These are phyloP conservation scores for Eremochloa ophiuroides DNA, from an alignment of 176 grass and related monocot genomes.

Conservation along the genomic window DNA sequence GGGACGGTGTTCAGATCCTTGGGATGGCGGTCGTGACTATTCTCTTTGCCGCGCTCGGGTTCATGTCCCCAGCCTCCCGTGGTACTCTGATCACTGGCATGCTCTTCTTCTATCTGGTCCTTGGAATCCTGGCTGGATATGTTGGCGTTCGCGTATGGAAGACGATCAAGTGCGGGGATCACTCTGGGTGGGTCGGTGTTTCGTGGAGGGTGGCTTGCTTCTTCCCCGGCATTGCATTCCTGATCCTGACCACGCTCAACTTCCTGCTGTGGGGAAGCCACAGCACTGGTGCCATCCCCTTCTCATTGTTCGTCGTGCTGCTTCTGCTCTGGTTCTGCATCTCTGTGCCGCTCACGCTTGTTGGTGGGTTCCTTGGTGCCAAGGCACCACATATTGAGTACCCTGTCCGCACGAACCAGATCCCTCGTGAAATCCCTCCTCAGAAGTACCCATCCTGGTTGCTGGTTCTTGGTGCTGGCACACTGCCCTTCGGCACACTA, in stretches of 20 bases:
- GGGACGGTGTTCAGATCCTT: slow-evolving; percentile 77
- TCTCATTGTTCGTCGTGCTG: slow-evolving; percentile 60
- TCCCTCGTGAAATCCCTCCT: slow-evolving; percentile 69
- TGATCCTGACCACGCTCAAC: slow-evolving; percentile 78
- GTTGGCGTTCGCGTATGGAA: slow-evolving; percentile 61
- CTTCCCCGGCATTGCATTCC: slow-evolving; percentile 79
- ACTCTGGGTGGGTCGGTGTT: slow-evolving; percentile 61
- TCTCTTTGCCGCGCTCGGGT: slow-evolving; percentile 67
- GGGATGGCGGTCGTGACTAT: slow-evolving; percentile 78
- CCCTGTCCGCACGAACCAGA: slow-evolving; percentile 78
- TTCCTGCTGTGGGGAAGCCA: slow-evolving; percentile 85
- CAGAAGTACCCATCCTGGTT: slow-evolving; percentile 82
- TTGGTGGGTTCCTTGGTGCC: slow-evolving; percentile 67
- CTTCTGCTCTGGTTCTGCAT: slow-evolving; percentile 82
- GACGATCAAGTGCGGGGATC: slow-evolving; percentile 66
- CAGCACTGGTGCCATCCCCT: slow-evolving; percentile 70
- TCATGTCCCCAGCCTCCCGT: slow-evolving; percentile 76
- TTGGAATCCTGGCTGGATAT: slow-evolving; percentile 71
- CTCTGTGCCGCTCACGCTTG: slow-evolving; percentile 66
- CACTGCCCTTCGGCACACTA: slow-evolving; percentile 70
- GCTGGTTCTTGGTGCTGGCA: slow-evolving; percentile 73
- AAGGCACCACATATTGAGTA: slow-evolving; percentile 74
- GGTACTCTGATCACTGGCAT: slow-evolving; percentile 72
- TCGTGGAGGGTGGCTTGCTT: slow-evolving; percentile 69
- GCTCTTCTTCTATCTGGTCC: slow-evolving; percentile 74